Evolutionary conservation across 2,329 filamentous ascomycete genomes (phyloP).

Genomic region (Microsporum canis): DNA sequence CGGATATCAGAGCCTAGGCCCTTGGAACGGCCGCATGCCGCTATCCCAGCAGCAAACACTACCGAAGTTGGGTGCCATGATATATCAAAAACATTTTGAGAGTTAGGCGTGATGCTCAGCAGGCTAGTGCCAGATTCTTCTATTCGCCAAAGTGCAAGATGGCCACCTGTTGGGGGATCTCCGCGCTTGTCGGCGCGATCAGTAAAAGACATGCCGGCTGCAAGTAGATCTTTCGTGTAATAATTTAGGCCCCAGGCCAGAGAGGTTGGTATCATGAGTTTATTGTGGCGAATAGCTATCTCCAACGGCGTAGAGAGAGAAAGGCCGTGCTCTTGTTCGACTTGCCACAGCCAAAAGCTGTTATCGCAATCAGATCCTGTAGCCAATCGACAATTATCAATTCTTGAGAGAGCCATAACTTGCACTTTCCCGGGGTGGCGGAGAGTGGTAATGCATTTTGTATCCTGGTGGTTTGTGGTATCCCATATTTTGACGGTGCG

Average conservation of each 20-base stretch:
- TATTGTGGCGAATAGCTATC: slow-evolving; percentile 16
- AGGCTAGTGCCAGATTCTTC: slow-evolving; percentile 25
- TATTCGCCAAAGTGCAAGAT: slow-evolving; percentile 39
- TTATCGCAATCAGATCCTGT: slow-evolving; percentile 34
- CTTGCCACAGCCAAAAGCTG: slow-evolving; percentile 27
- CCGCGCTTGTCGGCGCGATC: slow-evolving; percentile 19
- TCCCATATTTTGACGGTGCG: slow-evolving; percentile 48
- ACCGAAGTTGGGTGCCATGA: slow-evolving; percentile 43
- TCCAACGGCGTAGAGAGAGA: slow-evolving; percentile 16
- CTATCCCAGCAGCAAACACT: slow-evolving; percentile 42
- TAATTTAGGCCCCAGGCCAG: slow-evolving; percentile 38
- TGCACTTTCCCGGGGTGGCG: slow-evolving; percentile 40
- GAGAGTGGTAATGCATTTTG: slow-evolving; percentile 28
- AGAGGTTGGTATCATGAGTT: slow-evolving; percentile 29
- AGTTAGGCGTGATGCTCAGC: slow-evolving; percentile 37
- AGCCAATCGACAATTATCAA: slow-evolving; percentile 33
- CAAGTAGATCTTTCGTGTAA: slow-evolving; percentile 34
- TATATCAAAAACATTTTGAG: slow-evolving; percentile 48
- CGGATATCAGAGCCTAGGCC: slow-evolving; percentile 29
- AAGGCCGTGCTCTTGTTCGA: slow-evolving; percentile 10
- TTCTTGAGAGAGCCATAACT: slow-evolving; percentile 39
- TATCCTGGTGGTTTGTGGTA: slow-evolving; percentile 19
- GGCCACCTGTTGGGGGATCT: background rate
- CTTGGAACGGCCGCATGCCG: slow-evolving; percentile 20
- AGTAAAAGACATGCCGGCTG: slow-evolving; percentile 44